A percentile compares a stretch with the other conserved stretches of the same genome.
Evolutionary conservation across 83 land plant genomes (phyloP).

Genomic region (Picea engelmannii): DNA sequence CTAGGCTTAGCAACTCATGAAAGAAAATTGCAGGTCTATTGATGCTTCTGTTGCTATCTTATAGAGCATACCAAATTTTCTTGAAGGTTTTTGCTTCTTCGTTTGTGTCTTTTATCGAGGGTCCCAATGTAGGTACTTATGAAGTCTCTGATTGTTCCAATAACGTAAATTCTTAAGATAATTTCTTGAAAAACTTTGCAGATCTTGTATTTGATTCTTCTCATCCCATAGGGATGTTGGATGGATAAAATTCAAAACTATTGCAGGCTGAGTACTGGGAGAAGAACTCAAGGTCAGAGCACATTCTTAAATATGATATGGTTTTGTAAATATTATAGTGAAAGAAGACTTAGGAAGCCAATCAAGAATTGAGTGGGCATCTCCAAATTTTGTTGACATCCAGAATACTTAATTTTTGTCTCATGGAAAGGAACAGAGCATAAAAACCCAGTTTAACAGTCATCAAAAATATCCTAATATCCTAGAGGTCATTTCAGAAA

Average conservation of each 20-base stretch:
- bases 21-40: conserved; percentile 69
- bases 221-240: conserved; percentile 5
- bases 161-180: not conserved
- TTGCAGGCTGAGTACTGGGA: not conserved
- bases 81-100: not conserved
- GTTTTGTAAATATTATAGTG: no score
- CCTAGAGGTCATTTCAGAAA: no score
- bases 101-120: not conserved
- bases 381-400: no score
- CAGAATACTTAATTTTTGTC: no score
- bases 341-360: no score
- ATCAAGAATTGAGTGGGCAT: no score
- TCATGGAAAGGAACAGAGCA: no score
- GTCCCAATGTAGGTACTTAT: no score
- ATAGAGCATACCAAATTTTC: not conserved
- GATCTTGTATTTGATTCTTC: not conserved
- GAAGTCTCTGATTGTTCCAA: conserved; percentile 5
- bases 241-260: conserved; percentile 6
- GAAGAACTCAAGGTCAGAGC: no score
- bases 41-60: conserved; percentile 58
- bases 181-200: conserved; percentile 10
- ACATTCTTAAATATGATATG: no score
- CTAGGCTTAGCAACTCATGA: conserved; percentile 64
- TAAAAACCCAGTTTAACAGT: no score
- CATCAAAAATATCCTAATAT: no score